phyloP scores from a whole-genome alignment of 805 yeast genomes.

The Yarrowia bubula region DNA sequence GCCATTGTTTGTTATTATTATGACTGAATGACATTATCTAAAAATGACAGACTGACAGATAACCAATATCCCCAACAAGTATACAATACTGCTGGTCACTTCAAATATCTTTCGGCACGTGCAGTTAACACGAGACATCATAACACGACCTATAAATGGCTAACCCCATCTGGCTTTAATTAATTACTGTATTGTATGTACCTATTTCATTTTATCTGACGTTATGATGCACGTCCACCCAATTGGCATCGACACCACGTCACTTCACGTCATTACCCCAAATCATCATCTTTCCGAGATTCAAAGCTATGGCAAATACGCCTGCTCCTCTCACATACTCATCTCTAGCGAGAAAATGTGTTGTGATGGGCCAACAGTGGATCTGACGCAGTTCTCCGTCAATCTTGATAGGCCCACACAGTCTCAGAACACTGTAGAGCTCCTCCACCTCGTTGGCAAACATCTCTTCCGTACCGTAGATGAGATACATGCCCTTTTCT shows the following conservation, averaged over 20 bases:
- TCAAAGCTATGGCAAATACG: constrained; percentile 9
- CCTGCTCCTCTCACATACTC: constrained; percentile 13
- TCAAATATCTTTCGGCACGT: no score
- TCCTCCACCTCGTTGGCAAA: constrained; percentile 42
- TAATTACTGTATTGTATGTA: no score
- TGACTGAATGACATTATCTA: no score
- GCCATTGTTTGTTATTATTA: no score
- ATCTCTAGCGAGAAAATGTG: constrained; percentile 6
- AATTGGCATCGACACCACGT: neutral
- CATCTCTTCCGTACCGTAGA: constrained; percentile 48
- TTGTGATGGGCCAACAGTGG: constrained; percentile 51
- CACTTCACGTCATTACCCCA: constrained; percentile 6
- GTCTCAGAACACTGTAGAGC: constrained; percentile 36
- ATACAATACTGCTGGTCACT: no score
- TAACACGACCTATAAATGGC: no score
- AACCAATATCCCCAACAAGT: no score
- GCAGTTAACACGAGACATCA: no score
- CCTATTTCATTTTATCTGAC: no score
- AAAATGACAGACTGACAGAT: no score
- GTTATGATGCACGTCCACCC: neutral
- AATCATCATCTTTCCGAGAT: constrained; percentile 16
- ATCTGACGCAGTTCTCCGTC: constrained; percentile 40
- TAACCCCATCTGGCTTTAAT: no score
- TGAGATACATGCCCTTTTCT: constrained; percentile 43
- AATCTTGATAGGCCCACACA: constrained; percentile 40